A percentile compares a stretch with the other conserved stretches of the same genome.
These are phyloP conservation scores for Fusarium keratoplasticum DNA, from an alignment of 2,329 filamentous ascomycete genomes.

Conservation along the genomic window DNA sequence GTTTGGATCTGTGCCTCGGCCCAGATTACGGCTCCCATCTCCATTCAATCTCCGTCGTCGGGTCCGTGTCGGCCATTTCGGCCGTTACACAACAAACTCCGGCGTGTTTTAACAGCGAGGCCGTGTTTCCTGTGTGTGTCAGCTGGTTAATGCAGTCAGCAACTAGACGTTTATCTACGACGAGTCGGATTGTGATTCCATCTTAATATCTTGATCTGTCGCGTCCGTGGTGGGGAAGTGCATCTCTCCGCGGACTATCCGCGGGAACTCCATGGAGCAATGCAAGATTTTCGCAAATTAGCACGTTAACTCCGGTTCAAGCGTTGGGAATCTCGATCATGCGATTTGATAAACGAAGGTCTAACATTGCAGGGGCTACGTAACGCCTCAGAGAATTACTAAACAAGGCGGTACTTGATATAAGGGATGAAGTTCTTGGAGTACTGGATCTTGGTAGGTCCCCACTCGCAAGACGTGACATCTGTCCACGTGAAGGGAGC, in stretches of 20 bases:
- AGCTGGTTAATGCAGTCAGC: neutral
- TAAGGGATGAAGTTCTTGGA: conserved; percentile 23
- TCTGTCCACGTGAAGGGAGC: neutral
- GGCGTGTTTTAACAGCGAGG: neutral
- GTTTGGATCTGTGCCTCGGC: conserved; percentile 23
- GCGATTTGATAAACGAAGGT: neutral
- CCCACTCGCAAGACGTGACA: conserved; percentile 16
- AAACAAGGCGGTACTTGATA: conserved; percentile 12
- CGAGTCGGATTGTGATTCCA: neutral
- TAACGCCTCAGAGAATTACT: neutral
- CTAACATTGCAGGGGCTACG: neutral
- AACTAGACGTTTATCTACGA: neutral
- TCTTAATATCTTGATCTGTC: neutral
- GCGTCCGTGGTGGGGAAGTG: neutral
- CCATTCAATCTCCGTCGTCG: conserved; percentile 7
- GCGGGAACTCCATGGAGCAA: neutral
- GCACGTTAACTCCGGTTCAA: neutral
- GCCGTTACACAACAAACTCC: conserved; percentile 26
- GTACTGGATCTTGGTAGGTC: conserved; percentile 8
- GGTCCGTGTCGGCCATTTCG: conserved; percentile 32
- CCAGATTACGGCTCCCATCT: neutral
- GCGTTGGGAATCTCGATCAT: neutral
- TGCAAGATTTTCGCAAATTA: neutral
- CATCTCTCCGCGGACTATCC: neutral
- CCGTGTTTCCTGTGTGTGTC: neutral